These are phyloP conservation scores for Pelargonium myrrhifolium DNA, from an alignment of 441 rosid species.

Conservation along the genomic window DNA sequence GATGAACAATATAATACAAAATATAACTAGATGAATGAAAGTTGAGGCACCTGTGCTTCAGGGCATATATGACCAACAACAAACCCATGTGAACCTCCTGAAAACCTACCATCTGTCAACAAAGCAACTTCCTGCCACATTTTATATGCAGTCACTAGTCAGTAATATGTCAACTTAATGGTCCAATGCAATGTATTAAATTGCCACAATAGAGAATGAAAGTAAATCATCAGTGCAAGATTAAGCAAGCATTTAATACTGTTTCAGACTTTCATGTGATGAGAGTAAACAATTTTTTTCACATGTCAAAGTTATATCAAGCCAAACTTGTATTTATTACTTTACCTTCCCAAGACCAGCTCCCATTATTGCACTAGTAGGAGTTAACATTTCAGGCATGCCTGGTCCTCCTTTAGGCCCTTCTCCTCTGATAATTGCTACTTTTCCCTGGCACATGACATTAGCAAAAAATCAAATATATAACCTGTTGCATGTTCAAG, in stretches of 20 bases:
- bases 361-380: conserved; percentile 98
- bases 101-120: conserved; percentile 92
- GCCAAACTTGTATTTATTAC: conserved; percentile 8
- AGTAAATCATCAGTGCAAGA: no score
- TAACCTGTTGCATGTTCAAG: not conserved
- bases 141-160: not conserved
- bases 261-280: not conserved
- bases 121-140: conserved; percentile 73
- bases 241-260: not conserved
- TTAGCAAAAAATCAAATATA: conserved; percentile 7
- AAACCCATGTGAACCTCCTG: conserved; percentile 97
- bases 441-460: conserved; percentile 58
- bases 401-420: conserved; percentile 99
- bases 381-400: conserved; percentile 98
- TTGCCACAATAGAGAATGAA: no score
- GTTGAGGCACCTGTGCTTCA: conserved; percentile 74
- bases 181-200: no score
- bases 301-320: not conserved
- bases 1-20: not conserved
- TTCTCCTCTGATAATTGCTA: conserved; percentile 83
- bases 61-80: conserved; percentile 97
- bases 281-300: not conserved
- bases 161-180: not conserved
- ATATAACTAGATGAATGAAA: conserved; percentile 7
- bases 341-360: conserved; percentile 99